phyloP scores from a whole-genome alignment of 208 protist species.

The Crithidia fasciculata region DNA sequence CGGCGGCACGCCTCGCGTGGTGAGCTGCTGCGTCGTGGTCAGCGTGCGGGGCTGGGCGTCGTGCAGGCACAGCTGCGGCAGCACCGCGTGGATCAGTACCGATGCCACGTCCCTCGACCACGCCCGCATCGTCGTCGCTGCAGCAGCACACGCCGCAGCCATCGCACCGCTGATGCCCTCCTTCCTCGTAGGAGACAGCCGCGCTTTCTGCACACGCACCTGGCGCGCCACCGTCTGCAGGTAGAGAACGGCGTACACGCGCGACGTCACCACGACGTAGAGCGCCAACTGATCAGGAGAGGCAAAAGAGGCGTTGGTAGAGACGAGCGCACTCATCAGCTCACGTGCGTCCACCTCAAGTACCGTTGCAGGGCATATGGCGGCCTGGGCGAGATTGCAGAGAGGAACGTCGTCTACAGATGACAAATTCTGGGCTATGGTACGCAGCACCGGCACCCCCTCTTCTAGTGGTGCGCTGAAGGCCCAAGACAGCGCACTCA shows the following conservation, averaged over 20 bases:
- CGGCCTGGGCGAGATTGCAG: not conserved
- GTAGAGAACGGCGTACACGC: conserved; percentile 14
- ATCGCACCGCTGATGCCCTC: too few species aligned
- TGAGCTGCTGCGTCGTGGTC: conserved; percentile 8
- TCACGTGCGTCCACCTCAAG: conserved; percentile 13
- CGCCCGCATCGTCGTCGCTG: conserved; percentile 33
- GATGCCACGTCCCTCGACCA: conserved; percentile 50
- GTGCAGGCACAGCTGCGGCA: conserved; percentile 27
- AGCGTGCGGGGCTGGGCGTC: conserved; percentile 29
- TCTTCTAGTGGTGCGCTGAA: conserved; percentile 9
- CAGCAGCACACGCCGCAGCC: not conserved
- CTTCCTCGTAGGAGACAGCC: too few species aligned
- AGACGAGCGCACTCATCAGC: conserved; percentile 27
- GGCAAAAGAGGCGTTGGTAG: conserved; percentile 6
- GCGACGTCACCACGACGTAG: conserved; percentile 18
- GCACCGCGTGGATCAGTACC: conserved; percentile 14
- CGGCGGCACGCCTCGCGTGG: not conserved
- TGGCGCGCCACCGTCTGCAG: conserved; percentile 24
- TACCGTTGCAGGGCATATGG: too few species aligned
- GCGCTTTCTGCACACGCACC: not conserved
- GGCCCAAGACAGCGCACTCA: conserved; percentile 11
- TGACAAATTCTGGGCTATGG: not conserved
- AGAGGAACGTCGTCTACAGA: not conserved
- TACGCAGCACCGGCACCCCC: conserved; percentile 14
- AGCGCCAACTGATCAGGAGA: conserved; percentile 20